These are phyloP conservation scores for Jacaranda copaia DNA, from an alignment of 257 asterid genomes.

Conservation along the genomic window DNA sequence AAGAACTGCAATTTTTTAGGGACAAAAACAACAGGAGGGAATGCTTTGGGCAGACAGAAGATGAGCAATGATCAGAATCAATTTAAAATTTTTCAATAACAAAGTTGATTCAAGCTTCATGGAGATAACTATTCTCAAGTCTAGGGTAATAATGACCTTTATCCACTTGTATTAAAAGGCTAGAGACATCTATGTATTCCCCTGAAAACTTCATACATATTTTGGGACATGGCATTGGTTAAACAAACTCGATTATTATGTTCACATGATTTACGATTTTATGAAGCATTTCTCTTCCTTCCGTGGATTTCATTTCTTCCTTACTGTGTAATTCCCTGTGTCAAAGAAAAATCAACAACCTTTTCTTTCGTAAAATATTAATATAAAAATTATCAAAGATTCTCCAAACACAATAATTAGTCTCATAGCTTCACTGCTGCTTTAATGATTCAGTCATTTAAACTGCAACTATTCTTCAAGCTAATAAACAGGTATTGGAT, in stretches of 20 bases:
- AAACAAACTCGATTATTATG: background rate
- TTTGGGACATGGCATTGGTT: background rate
- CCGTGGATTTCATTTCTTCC: constrained; percentile 13
- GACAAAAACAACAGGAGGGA: background rate
- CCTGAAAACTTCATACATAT: background rate
- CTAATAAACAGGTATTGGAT: background rate
- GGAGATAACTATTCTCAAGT: background rate
- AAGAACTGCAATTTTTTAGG: background rate
- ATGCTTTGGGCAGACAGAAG: background rate
- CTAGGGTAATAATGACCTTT: background rate
- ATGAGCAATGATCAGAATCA: background rate
- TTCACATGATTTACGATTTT: background rate
- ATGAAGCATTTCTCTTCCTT: background rate
- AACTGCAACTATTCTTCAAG: background rate
- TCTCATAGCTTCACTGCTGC: background rate
- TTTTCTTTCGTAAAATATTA: background rate
- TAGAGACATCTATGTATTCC: background rate
- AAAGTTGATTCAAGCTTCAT: constrained; percentile 1
- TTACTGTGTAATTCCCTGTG: background rate
- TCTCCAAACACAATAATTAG: background rate
- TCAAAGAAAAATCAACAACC: background rate
- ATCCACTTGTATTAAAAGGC: background rate
- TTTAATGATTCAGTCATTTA: background rate
- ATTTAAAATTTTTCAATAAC: background rate
- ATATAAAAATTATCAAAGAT: background rate